Conservation (phyloP, 2,329 filamentous ascomycete species). For the Trichoderma lentiforme region DNA sequence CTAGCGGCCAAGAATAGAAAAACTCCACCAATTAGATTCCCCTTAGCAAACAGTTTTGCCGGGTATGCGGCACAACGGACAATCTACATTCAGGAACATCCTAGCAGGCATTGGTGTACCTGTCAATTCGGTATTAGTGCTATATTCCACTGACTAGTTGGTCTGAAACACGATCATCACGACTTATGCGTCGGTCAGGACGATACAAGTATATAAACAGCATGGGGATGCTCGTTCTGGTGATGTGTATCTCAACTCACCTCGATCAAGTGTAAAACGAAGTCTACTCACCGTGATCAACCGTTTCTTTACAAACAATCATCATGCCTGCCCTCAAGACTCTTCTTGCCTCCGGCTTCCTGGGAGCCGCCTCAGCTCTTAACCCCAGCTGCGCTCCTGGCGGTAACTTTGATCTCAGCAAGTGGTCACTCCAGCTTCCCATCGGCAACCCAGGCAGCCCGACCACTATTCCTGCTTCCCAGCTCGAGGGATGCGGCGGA, state of each 20-base stretch:
- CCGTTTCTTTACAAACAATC: neutral
- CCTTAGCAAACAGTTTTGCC: neutral
- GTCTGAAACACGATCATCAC: neutral
- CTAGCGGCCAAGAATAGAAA: neutral
- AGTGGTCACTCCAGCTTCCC: slow-evolving; percentile 39
- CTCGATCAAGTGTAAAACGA: neutral
- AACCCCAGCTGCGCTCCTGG: slow-evolving; percentile 18
- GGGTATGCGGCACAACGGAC: slow-evolving; percentile 9
- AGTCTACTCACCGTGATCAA: neutral
- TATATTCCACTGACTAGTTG: neutral
- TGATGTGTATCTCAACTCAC: neutral
- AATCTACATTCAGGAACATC: neutral
- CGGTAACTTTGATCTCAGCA: slow-evolving; percentile 34
- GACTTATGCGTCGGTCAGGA: neutral
- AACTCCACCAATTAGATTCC: neutral
- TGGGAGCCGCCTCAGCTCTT: slow-evolving; percentile 12
- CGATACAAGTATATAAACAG: neutral
- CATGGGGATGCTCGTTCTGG: neutral
- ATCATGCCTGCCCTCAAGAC: slow-evolving; percentile 5
- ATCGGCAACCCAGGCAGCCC: slow-evolving; percentile 27
- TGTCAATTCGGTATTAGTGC: slow-evolving; percentile 11
- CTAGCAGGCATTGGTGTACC: neutral
- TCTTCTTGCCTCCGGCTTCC: slow-evolving; percentile 5
- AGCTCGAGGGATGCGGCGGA: slow-evolving; percentile 36
- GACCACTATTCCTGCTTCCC: slow-evolving; percentile 27